Evolutionary conservation across 2,329 filamentous ascomycete species (phyloP), one percentile per base, ranked within the genome.

Genomic region (Leptographium procerum): DNA sequence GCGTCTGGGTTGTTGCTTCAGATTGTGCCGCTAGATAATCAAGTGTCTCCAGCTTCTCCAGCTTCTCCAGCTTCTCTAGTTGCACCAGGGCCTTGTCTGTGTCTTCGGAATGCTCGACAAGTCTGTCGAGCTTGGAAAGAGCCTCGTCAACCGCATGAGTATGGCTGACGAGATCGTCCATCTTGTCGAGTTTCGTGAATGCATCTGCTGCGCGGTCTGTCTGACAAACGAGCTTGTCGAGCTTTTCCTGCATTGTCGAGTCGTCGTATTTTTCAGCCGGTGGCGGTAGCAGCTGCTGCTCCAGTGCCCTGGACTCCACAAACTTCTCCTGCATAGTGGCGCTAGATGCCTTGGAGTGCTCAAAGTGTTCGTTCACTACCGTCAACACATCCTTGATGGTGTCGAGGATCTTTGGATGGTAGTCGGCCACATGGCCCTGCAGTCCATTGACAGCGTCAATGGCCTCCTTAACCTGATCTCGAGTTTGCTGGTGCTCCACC

Each of bases 331-430:
- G 75, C 28, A 86, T 75, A 3, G 77, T 74, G 8, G 71, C 77
- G 1, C 77, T 74, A 0, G 85, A 80, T 51, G 81, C 79, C 71
- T 91, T 90, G 16, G 90, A 88, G 68, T 95, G 89, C 65, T 95
- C 90, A 66, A 88, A 96, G 69, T 97, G 91, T 68, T 95, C 83
- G 28, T 84, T 87, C 57, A 96, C 88, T 28, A 95, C 79, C 9
- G 84, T 77, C 45, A 95, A 78, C n/a, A 97, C 84, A 66, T 96
- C 89, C 65, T 90, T 87, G 63, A 99, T 83, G 0, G 88, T 83
- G 57, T 92, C 86, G 59, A 96, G 81, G 64, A 97, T 88, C 72
- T 95, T 88, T 1, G 94, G 94, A 65, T 96, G 87, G 63, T 87
- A 87, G 69, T 96, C 91, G 10, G 81, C 82, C 33, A 95, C 80